Evolutionary conservation across 306 rosid species (phyloP).

Genomic region (Senna siamea): DNA sequence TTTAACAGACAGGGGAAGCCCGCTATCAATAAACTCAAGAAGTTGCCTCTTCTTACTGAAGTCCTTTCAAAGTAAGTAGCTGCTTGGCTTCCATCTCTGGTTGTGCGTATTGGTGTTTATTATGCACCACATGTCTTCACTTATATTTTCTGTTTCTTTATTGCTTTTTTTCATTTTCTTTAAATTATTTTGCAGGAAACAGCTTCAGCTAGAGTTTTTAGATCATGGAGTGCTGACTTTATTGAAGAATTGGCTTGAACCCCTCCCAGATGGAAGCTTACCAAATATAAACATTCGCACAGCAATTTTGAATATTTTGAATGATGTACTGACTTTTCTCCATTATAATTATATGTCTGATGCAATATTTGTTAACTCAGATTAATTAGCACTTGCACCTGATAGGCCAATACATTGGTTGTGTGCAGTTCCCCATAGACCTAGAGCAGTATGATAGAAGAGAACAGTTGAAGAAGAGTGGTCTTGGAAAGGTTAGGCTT

Average conservation of each 20-base stretch:
- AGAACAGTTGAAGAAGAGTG: conserved; percentile 95
- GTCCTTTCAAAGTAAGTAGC: conserved; percentile 87
- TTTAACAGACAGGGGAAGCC: conserved; percentile 85
- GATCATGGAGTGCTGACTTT: conserved; percentile 90
- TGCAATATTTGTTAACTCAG: conserved; percentile 1
- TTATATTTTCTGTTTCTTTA: not conserved
- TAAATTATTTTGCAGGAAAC: conserved; percentile 61
- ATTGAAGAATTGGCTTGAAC: conserved; percentile 94
- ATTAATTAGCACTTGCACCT: conserved; percentile 35
- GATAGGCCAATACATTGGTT: conserved; percentile 32
- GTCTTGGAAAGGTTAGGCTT: conserved; percentile 86
- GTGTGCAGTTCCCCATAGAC: conserved; percentile 82
- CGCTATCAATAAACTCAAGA: conserved; percentile 88
- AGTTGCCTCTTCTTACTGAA: conserved; percentile 82
- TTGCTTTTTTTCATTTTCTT: no score
- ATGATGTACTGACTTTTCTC: conserved; percentile 61
- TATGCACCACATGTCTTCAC: not conserved
- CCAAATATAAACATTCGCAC: conserved; percentile 87
- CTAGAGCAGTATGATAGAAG: conserved; percentile 90
- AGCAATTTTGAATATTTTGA: conserved; percentile 81
- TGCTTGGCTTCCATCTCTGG: not conserved
- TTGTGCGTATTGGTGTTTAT: not conserved
- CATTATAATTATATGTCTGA: conserved; percentile 24
- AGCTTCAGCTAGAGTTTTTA: conserved; percentile 87
- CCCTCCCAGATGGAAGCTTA: conserved; percentile 95